phyloP scores from a whole-genome alignment of 2,329 filamentous ascomycete species.

The Pestalotiopsis sp. region DNA sequence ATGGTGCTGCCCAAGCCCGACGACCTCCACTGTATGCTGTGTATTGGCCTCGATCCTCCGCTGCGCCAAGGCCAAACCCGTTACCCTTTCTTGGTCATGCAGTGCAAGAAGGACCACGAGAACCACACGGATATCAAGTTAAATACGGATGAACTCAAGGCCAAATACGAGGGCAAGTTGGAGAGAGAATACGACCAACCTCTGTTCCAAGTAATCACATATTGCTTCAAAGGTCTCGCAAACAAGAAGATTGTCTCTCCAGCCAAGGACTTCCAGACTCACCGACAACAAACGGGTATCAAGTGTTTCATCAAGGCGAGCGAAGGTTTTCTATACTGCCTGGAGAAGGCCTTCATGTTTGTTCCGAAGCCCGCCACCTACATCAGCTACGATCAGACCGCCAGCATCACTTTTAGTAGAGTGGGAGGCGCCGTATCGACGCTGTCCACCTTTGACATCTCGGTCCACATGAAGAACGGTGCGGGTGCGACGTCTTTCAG shows the following conservation, averaged over 20 bases:
- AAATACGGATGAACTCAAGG: conserved; percentile 53
- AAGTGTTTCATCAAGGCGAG: conserved; percentile 99
- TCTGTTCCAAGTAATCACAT: conserved; percentile 88
- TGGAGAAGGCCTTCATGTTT: conserved; percentile 99
- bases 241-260: conserved; percentile 95
- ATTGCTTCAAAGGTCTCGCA: conserved; percentile 91
- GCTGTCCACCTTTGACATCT: conserved; percentile 95
- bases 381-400: conserved; percentile 91
- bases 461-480: conserved; percentile 86
- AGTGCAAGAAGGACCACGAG: conserved; percentile 76
- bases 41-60: conserved; percentile 90
- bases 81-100: conserved; percentile 99
- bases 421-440: conserved; percentile 93
- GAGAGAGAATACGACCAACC: conserved; percentile 90
- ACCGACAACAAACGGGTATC: conserved; percentile 91
- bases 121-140: too few species aligned
- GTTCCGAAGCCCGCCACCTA: conserved; percentile 98
- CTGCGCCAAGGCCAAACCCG: conserved; percentile 95
- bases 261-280: conserved; percentile 91
- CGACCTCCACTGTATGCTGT: conserved; percentile 92
- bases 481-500: conserved; percentile 92
- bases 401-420: conserved; percentile 91
- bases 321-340: conserved; percentile 93
- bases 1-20: conserved; percentile 99
- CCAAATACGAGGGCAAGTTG: conserved; percentile 86